Base-by-base conservation (phyloP, 768 basidiomycete species). In the Russula brevipes region DNA sequence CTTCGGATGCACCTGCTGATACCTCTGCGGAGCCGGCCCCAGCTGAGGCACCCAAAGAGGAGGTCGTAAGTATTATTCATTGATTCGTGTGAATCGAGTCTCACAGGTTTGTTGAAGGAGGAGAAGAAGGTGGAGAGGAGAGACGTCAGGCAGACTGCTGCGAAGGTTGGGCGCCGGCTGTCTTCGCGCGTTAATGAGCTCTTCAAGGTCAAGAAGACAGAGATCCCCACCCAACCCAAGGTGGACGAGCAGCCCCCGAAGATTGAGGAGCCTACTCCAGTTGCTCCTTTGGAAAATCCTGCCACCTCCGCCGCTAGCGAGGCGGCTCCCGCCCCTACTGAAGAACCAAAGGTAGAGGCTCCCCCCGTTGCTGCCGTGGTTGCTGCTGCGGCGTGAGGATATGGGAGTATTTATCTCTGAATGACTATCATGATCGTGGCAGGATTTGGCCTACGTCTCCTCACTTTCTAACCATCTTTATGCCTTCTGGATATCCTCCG, bases 231-330 rank as follows among this genome's bases (percentile, higher is more conserved):
- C 6, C 84, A 91, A 60, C 80, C 90, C 51, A 94, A 92, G 81
- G 89, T 94, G 61, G 88, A 92, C 66, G 90, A 93, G 79, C 81
- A 91, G 73, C 91, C 93, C 44, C 92, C 93, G 68, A 85, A 86
- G 80, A 89, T 94, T 68, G 93, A 92, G 54, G 85, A 90, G 77
- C 90, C 89, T 54, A 70, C 81, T 36, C 88, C 88, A 11, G 84
- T 94, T 66, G 91, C 89, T 59, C 92, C 93, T 62, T 80, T 95
- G 67, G 91, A 92, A 78, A 82, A 89, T 73, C 86, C 89, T 42
- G 86, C 85, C 19, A 76, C 80, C 24, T 82, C 82, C 68, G 70
- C 78, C 16, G 68, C 77, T 33, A 61, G 68, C 11, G 80, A 78
- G 69, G 70, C 53, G 36, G 65, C 72, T 17, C 69, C 72, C 49